phyloP scores from a whole-genome alignment of 768 basidiomycete genomes.

The Suillus subaureus region DNA sequence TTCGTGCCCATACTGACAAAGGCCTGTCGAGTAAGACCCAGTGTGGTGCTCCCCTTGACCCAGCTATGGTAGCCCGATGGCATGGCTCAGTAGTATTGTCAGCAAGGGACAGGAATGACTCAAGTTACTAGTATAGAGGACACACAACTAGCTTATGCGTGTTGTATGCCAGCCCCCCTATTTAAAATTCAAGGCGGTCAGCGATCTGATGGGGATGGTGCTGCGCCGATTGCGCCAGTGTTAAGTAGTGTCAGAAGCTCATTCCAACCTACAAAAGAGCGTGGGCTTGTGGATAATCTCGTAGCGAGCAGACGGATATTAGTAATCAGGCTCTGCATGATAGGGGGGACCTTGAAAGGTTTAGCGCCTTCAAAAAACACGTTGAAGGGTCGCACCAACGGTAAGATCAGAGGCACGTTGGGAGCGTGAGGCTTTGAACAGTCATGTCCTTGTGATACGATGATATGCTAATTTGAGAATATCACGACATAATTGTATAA shows the following conservation, averaged over 20 bases:
- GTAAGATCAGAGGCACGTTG: slow-evolving; percentile 22
- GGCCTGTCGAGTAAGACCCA: background rate
- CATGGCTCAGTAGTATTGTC: background rate
- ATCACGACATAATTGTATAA: slow-evolving; percentile 6
- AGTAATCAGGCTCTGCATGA: background rate
- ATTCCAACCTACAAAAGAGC: background rate
- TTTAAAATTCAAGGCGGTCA: background rate
- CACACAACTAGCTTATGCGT: background rate
- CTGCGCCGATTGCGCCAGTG: background rate
- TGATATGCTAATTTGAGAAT: background rate
- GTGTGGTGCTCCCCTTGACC: background rate
- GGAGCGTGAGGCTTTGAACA: slow-evolving; percentile 21
- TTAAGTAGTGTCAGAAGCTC: background rate
- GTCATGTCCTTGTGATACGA: background rate
- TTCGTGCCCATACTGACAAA: background rate
- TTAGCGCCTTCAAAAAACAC: slow-evolving; percentile 17
- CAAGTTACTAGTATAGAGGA: background rate
- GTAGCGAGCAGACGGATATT: background rate
- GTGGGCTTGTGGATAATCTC: background rate
- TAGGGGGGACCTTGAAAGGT: background rate
- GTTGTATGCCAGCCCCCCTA: background rate
- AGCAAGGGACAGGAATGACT: background rate
- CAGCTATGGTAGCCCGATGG: background rate
- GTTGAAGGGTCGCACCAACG: slow-evolving; percentile 17
- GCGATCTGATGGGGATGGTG: background rate